phyloP scores from a whole-genome alignment of 495 filamentous ascomycete genomes.

The Aspergillus wentii region DNA sequence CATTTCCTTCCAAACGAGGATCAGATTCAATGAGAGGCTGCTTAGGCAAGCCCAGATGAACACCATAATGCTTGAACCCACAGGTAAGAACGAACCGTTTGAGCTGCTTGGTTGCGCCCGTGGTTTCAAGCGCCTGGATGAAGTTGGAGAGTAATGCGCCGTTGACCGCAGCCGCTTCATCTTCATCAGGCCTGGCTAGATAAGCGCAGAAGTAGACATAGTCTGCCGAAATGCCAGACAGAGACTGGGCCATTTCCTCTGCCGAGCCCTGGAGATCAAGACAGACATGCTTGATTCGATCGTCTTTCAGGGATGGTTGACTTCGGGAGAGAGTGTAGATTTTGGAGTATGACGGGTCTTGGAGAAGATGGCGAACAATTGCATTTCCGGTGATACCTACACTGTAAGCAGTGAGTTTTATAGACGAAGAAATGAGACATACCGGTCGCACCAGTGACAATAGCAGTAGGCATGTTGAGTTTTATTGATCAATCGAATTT shows the following conservation, averaged over 20 bases:
- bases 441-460: slow-evolving; percentile 39
- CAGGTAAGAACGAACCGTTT: slow-evolving; percentile 50
- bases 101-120: slow-evolving; percentile 33
- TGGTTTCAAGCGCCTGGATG: slow-evolving; percentile 40
- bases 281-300: slow-evolving; percentile 38
- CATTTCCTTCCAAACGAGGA: slow-evolving; percentile 25
- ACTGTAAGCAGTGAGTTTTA: not conserved
- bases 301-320: slow-evolving; percentile 31
- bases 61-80: slow-evolving; percentile 54
- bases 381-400: slow-evolving; percentile 44
- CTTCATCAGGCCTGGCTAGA: slow-evolving; percentile 35
- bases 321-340: slow-evolving; percentile 41
- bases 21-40: slow-evolving; percentile 45
- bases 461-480: slow-evolving; percentile 29
- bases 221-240: slow-evolving; percentile 35
- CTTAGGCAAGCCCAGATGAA: slow-evolving; percentile 43
- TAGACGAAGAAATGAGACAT: not conserved
- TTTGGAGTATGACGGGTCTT: slow-evolving; percentile 35
- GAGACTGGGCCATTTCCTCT: slow-evolving; percentile 35
- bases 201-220: slow-evolving; percentile 49
- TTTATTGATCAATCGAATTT: not conserved
- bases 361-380: slow-evolving; percentile 36
- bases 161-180: slow-evolving; percentile 39
- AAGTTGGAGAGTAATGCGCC: slow-evolving; percentile 46
- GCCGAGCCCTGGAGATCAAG: slow-evolving; percentile 38